These are phyloP conservation scores for Didymella keratinophila DNA, from an alignment of 2,329 filamentous ascomycete genomes.

Conservation along the genomic window DNA sequence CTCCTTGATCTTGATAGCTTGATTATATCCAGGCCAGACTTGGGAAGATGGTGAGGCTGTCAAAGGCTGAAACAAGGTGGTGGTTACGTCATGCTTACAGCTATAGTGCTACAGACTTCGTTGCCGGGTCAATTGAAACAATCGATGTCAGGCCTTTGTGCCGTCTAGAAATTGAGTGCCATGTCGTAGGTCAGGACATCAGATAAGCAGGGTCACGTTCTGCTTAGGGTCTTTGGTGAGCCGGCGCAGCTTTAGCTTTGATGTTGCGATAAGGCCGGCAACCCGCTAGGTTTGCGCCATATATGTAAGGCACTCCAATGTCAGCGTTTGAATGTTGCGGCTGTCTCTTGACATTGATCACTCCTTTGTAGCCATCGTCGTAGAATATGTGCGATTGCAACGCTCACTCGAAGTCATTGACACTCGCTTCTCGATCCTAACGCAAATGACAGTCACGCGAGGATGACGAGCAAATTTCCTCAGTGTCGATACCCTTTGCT, in stretches of 20 bases:
- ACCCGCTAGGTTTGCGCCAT: neutral
- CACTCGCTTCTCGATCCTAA: neutral
- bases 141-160: neutral
- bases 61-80: neutral
- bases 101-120: too few species aligned
- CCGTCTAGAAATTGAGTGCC: neutral
- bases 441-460: neutral
- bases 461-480: neutral
- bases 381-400: neutral
- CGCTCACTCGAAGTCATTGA: neutral
- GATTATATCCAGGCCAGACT: neutral
- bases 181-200: neutral
- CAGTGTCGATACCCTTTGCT: neutral
- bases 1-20: neutral
- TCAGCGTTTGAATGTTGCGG: neutral
- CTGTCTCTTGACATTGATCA: neutral
- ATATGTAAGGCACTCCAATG: neutral
- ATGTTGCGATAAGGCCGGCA: neutral
- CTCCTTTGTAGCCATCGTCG: too few species aligned
- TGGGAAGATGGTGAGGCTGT: neutral
- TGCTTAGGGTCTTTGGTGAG: neutral
- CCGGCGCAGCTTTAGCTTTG: neutral
- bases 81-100: slow-evolving; percentile 2
- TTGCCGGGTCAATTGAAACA: neutral
- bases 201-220: neutral